These are phyloP conservation scores for Sporothrix luriei DNA, from an alignment of 2,329 filamentous ascomycete species.

Conservation along the genomic window DNA sequence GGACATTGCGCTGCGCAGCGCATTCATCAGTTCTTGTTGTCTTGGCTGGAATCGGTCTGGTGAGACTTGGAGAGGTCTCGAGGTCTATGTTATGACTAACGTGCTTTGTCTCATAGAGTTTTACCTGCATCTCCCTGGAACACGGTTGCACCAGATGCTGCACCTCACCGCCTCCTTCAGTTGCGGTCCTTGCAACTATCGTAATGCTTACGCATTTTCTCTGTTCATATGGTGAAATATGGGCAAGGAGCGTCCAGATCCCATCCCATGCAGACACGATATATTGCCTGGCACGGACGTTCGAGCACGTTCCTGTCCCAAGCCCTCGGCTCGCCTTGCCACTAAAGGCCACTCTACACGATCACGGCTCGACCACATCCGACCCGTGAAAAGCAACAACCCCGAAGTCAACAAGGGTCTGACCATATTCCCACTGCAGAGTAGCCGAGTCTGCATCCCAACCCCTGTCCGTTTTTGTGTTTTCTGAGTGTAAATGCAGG, in stretches of 20 bases:
- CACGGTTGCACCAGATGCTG: slow-evolving; percentile 31
- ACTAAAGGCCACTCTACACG: background rate
- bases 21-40: no score
- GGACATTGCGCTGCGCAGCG: no score
- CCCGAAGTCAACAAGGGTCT: background rate
- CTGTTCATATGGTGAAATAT: background rate
- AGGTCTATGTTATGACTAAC: background rate
- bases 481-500: background rate
- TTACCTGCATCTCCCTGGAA: background rate
- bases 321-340: slow-evolving; percentile 22
- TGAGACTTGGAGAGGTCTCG: background rate
- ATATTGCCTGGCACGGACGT: slow-evolving; percentile 9
- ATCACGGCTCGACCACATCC: slow-evolving; percentile 2
- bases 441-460: slow-evolving; percentile 31
- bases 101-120: slow-evolving; percentile 18
- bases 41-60: background rate
- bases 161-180: slow-evolving; percentile 28
- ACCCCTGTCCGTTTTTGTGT: slow-evolving; percentile 13
- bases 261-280: slow-evolving; percentile 12
- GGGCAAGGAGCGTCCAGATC: background rate
- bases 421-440: background rate
- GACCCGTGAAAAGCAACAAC: background rate
- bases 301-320: background rate
- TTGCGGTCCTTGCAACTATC: background rate
- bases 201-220: background rate